phyloP scores from a whole-genome alignment of 2,329 filamentous ascomycete species.

The Aplosporella prunicola region DNA sequence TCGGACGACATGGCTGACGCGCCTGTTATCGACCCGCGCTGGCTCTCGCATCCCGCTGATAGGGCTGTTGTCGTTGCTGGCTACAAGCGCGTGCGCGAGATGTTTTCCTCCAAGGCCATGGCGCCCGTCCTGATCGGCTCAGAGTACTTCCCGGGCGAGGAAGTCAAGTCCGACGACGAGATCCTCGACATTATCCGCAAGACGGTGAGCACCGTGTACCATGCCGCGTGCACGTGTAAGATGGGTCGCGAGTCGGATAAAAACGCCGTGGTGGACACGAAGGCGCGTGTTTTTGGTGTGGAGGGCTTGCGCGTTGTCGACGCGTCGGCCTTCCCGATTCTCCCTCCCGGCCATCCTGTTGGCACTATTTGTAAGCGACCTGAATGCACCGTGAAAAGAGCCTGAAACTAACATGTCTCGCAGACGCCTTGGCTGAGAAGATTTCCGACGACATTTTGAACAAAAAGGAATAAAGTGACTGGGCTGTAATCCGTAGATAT shows the following conservation, averaged over 20 bases:
- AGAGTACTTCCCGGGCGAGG: slow-evolving; percentile 47
- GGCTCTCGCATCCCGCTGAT: slow-evolving; percentile 25
- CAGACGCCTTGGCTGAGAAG: slow-evolving; percentile 1
- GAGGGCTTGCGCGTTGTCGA: slow-evolving; percentile 19
- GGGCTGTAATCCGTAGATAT: too few species aligned
- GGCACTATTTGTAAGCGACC: slow-evolving; percentile 12
- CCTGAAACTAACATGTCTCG: slow-evolving; percentile 3
- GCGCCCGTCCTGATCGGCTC: slow-evolving; percentile 37
- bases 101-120: slow-evolving; percentile 17
- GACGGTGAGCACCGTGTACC: slow-evolving; percentile 1
- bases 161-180: slow-evolving; percentile 37
- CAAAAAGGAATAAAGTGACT: too few species aligned
- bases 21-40: slow-evolving; percentile 41
- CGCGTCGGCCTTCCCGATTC: slow-evolving; percentile 14
- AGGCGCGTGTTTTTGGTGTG: slow-evolving; percentile 16
- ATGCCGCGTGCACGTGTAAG: slow-evolving; percentile 1
- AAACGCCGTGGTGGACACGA: slow-evolving; percentile 16
- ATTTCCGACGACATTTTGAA: slow-evolving; percentile 6
- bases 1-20: slow-evolving; percentile 43
- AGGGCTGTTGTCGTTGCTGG: slow-evolving; percentile 23
- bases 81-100: slow-evolving; percentile 22
- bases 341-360: slow-evolving; percentile 7
- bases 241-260: background rate
- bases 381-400: slow-evolving; percentile 12
- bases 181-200: slow-evolving; percentile 47